Percentiles rank a stretch among this genome's conserved stretches.
phyloP scores from a whole-genome alignment of 2,329 filamentous ascomycete species.

The Aspergillus tubingensis region DNA sequence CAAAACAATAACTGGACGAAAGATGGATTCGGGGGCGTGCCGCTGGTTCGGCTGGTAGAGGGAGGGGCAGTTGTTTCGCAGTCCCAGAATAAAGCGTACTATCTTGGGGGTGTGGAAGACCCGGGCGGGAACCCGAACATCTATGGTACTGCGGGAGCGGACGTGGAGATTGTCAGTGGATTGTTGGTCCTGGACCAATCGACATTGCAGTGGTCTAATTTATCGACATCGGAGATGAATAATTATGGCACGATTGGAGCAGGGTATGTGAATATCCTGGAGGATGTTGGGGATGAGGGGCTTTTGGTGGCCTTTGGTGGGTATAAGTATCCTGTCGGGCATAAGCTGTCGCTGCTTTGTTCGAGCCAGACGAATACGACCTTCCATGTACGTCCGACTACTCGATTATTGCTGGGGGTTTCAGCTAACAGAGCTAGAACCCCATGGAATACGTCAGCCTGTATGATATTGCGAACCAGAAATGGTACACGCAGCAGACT shows the following conservation, averaged over 20 bases:
- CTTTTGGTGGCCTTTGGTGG: slow-evolving; percentile 13
- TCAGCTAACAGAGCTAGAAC: slow-evolving; percentile 6
- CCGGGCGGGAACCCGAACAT: slow-evolving; percentile 10
- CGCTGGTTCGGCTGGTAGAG: slow-evolving; percentile 2
- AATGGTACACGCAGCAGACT: slow-evolving; percentile 12
- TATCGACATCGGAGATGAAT: slow-evolving; percentile 8
- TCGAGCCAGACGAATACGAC: neutral
- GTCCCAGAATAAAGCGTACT: slow-evolving; percentile 10
- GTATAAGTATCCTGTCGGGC: slow-evolving; percentile 10
- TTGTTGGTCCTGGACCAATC: slow-evolving; percentile 4
- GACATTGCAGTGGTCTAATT: slow-evolving; percentile 8
- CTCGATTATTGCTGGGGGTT: no score
- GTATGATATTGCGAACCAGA: slow-evolving; percentile 10
- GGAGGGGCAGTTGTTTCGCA: slow-evolving; percentile 6
- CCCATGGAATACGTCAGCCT: slow-evolving; percentile 12
- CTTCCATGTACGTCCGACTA: neutral
- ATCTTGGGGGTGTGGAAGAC: slow-evolving; percentile 4
- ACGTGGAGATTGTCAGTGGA: slow-evolving; percentile 4
- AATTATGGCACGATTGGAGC: slow-evolving; percentile 8
- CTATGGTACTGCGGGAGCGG: slow-evolving; percentile 1
- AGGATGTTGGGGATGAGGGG: slow-evolving; percentile 9
- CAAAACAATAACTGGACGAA: slow-evolving; percentile 7
- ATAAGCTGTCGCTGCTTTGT: slow-evolving; percentile 4
- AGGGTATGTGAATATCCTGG: slow-evolving; percentile 11
- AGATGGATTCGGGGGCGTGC: slow-evolving; percentile 1